Percentiles rank a stretch among this genome's conserved stretches.
These are phyloP conservation scores for Croton setiger DNA, from an alignment of 441 rosid genomes.

Conservation along the genomic window DNA sequence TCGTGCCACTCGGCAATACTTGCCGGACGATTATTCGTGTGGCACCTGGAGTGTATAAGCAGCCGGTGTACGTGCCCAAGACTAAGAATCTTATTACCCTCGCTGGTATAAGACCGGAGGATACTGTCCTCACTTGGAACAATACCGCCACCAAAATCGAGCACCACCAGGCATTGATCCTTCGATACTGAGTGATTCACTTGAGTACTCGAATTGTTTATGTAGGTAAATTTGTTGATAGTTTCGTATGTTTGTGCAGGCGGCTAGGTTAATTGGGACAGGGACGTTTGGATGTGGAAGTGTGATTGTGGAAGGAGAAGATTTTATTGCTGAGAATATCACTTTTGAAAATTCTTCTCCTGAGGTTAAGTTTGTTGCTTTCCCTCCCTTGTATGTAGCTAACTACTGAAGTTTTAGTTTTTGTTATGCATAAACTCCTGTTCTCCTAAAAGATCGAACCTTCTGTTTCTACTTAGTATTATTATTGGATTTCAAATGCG, in stretches of 20 bases:
- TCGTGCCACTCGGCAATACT: constrained; percentile 70
- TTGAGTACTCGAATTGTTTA: not conserved
- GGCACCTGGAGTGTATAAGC: constrained; percentile 71
- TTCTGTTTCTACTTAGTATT: not conserved
- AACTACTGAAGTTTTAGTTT: not conserved
- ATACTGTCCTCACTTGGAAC: constrained; percentile 74
- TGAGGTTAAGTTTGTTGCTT: constrained; percentile 37
- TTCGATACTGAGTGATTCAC: not conserved
- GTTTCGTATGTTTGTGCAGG: constrained; percentile 29
- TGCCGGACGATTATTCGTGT: constrained; percentile 71
- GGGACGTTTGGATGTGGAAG: constrained; percentile 96
- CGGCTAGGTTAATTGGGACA: constrained; percentile 71
- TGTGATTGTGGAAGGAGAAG: constrained; percentile 93
- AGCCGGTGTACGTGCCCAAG: constrained; percentile 86
- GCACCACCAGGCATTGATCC: constrained; percentile 67
- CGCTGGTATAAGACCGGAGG: constrained; percentile 70
- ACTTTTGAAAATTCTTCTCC: constrained; percentile 96
- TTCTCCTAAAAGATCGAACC: not conserved
- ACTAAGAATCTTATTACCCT: constrained; percentile 86
- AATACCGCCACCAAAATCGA: constrained; percentile 77
- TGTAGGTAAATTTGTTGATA: not conserved
- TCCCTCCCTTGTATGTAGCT: not conserved
- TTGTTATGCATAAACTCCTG: not conserved
- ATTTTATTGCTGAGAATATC: constrained; percentile 91
- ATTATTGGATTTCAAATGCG: too few relatives aligned